Conservation (phyloP, 1,139 yeast genomes). For the Kodamaea plutei region DNA sequence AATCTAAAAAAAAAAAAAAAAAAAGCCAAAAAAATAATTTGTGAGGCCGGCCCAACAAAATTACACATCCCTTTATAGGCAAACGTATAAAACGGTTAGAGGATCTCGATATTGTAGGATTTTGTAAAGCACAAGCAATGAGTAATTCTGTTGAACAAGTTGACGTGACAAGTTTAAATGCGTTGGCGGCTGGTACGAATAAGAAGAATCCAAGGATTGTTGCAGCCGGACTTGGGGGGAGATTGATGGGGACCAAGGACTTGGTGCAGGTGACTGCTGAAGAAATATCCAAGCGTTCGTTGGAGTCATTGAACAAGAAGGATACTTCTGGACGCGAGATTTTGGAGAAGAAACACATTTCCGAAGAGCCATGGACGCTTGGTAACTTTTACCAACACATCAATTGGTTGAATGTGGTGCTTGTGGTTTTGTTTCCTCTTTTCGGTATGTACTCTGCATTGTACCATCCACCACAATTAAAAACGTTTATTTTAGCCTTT, state of each 20-base stretch:
- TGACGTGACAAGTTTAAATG: slow-evolving; percentile 72
- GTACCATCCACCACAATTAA: slow-evolving; percentile 47
- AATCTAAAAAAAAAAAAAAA: no score
- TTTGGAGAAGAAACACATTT: slow-evolving; percentile 60
- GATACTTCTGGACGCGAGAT: slow-evolving; percentile 45
- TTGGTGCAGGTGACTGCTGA: slow-evolving; percentile 66
- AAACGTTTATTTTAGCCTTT: slow-evolving; percentile 60
- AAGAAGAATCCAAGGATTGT: slow-evolving; percentile 66
- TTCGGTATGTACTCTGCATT: slow-evolving; percentile 56
- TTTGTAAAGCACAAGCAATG: no score
- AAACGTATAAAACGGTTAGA: no score
- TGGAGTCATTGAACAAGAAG: slow-evolving; percentile 47
- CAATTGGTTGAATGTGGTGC: slow-evolving; percentile 87
- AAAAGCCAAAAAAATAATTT: no score
- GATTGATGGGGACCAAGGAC: slow-evolving; percentile 74
- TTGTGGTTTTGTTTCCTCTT: slow-evolving; percentile 70
- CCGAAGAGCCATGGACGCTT: slow-evolving; percentile 88
- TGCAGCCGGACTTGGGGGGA: slow-evolving; percentile 74
- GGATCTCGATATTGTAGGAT: no score
- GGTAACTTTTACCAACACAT: slow-evolving; percentile 82
- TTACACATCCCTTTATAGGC: no score
- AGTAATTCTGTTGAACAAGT: slow-evolving; percentile 51
- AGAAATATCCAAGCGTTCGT: slow-evolving; percentile 51
- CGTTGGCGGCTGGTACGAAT: slow-evolving; percentile 86
- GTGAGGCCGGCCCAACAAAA: no score